Evolutionary conservation across 176 grass and related monocot species (phyloP).

Genomic region (Bolboschoenus planiculmis): DNA sequence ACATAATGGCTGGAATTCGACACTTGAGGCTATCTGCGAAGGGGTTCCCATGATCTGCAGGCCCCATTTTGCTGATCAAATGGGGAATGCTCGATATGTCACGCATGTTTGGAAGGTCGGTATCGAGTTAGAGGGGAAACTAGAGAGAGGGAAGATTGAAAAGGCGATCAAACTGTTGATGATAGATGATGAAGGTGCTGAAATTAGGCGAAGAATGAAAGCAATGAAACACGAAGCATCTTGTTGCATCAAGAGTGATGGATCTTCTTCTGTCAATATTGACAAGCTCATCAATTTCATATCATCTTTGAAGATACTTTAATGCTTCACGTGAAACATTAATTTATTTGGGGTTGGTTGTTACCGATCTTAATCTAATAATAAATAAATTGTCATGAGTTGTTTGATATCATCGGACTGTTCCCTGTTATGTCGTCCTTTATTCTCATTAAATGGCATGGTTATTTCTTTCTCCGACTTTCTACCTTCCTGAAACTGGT

Average conservation of each 20-base stretch:
- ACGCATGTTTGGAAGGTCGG: slow-evolving; percentile 24
- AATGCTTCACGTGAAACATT: not conserved
- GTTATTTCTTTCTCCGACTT: too few species aligned
- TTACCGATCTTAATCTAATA: not conserved
- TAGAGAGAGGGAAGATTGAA: slow-evolving; percentile 16
- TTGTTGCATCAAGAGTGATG: slow-evolving; percentile 1
- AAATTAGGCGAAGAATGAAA: slow-evolving; percentile 8
- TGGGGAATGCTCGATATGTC: slow-evolving; percentile 25
- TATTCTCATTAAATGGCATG: too few species aligned
- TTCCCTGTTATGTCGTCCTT: too few species aligned
- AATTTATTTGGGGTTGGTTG: not conserved
- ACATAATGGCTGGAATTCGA: slow-evolving; percentile 39
- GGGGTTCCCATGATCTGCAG: slow-evolving; percentile 34
- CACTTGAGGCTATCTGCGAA: slow-evolving; percentile 21
- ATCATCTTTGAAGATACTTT: not conserved
- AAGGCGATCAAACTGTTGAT: slow-evolving; percentile 12
- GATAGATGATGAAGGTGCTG: slow-evolving; percentile 9
- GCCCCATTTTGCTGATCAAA: slow-evolving; percentile 29
- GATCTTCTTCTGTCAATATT: slow-evolving; percentile 1
- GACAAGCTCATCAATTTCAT: slow-evolving; percentile 14
- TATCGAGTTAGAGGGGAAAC: slow-evolving; percentile 1
- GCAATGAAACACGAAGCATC: not conserved
- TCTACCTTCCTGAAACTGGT: too few species aligned
- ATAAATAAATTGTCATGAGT: too few species aligned
- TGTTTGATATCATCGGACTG: too few species aligned